These are phyloP conservation scores for Cryptococcus hybrid DNA, from an alignment of 1,284 basidiomycete species.

Conservation along the genomic window DNA sequence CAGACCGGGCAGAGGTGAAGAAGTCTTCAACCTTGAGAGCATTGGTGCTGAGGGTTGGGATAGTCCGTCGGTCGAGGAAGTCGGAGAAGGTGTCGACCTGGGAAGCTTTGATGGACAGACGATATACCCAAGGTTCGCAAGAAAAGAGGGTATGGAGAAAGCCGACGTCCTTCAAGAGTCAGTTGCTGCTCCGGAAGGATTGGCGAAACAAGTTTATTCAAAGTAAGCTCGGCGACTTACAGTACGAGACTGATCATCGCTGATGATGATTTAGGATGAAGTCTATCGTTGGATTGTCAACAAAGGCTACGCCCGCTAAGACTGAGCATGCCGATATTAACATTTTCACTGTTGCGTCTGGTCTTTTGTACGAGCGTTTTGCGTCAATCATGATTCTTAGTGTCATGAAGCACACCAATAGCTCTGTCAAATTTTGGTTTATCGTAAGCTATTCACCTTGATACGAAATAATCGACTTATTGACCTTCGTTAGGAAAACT, in stretches of 20 bases:
- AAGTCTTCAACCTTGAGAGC: slow-evolving; percentile 79
- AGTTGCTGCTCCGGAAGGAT: slow-evolving; percentile 16
- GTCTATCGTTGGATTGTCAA: slow-evolving; percentile 32
- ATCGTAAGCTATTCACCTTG: slow-evolving; percentile 57
- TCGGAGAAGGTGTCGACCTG: slow-evolving; percentile 67
- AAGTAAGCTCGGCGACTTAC: slow-evolving; percentile 17
- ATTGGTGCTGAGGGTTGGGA: slow-evolving; percentile 81
- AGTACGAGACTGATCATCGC: neutral
- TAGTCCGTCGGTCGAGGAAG: slow-evolving; percentile 62
- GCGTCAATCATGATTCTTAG: slow-evolving; percentile 97
- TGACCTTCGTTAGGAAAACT: slow-evolving; percentile 62
- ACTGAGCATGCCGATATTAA: slow-evolving; percentile 76
- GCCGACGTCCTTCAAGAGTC: slow-evolving; percentile 70
- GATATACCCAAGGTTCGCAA: slow-evolving; percentile 73
- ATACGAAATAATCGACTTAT: neutral
- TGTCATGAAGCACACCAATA: slow-evolving; percentile 89
- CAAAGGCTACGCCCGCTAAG: slow-evolving; percentile 20
- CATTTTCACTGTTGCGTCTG: slow-evolving; percentile 97
- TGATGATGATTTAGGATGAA: slow-evolving; percentile 32
- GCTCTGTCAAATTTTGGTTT: slow-evolving; percentile 98
- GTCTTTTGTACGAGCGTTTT: slow-evolving; percentile 94
- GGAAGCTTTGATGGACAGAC: slow-evolving; percentile 85
- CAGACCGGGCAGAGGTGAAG: slow-evolving; percentile 72
- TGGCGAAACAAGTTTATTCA: slow-evolving; percentile 13
- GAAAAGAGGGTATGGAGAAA: slow-evolving; percentile 68